Base-by-base conservation (phyloP, 2,329 filamentous ascomycete genomes). In the Fusarium citri region DNA sequence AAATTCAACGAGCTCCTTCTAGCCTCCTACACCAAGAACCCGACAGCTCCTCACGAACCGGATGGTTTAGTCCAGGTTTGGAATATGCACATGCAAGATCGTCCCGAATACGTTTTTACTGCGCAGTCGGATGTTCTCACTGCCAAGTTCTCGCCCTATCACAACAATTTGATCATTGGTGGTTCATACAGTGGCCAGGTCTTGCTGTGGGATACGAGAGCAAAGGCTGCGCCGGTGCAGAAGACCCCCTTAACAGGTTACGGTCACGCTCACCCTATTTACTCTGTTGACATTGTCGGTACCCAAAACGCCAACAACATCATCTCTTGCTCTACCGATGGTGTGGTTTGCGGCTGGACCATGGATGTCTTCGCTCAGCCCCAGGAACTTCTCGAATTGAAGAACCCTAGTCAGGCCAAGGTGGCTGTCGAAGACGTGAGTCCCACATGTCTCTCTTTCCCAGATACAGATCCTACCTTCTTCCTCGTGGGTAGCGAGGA, bases 251-350 rank as follows among this genome's bases (percentile, higher is more conserved):
- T 99, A 41, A 98, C 95, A 8, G 95, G 96, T 51, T 94, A 93
- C 16, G 94, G 96, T 16, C 96, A 99, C 79, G 97, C 96, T 10
- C 96, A 99, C 77, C 96, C 96, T 1, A 92, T 99, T 69, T 99
- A 99, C 83, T 94, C 92, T 41, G 89, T 99, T 60, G 93, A 96
- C 68, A 97, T 99, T 58, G 94, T 99, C 51, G 96, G 96, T 69
- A 99, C 97, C 1, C 96, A 98, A 78, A 99, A 99, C 79, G 96
- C 96, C 63, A 97, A 98, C 83, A 99, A 98, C 80, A 97, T 99
- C 78, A 92, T 99, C 74, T 98, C 94, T 34, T 95, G 94, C 78
- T 98, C 94, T 2, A 99, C 96, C 1, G 96, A 99, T 77, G 96
- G 96, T 57, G 94, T 97, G 12, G 94, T 98, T 43, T 99, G 96